Percentiles rank a stretch among this genome's conserved stretches.
phyloP scores from a whole-genome alignment of 164 flowering plant species.

The Stephania japonica region DNA sequence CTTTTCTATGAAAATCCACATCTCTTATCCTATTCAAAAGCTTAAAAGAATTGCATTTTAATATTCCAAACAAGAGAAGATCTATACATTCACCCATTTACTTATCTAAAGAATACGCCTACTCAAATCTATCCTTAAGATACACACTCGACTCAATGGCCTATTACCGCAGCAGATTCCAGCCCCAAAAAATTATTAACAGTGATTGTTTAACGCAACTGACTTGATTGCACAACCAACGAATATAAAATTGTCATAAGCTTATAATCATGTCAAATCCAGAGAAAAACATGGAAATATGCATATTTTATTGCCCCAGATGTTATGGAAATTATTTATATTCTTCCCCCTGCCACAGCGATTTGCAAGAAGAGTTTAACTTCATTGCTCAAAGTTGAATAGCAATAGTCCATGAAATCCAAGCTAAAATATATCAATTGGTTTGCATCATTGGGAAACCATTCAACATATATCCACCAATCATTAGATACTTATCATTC shows the following conservation, averaged over 20 bases:
- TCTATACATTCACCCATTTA: neutral
- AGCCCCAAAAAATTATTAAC: neutral
- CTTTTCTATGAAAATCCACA: neutral
- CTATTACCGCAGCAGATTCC: neutral
- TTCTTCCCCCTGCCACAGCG: neutral
- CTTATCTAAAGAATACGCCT: neutral
- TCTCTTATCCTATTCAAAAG: neutral
- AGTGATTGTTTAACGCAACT: neutral
- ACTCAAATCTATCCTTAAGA: neutral
- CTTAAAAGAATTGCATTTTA: neutral
- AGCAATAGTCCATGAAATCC: neutral
- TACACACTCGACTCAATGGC: neutral
- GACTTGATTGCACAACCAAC: neutral
- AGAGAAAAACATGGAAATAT: neutral
- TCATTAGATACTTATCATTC: neutral
- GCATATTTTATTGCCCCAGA: neutral
- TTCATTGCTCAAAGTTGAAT: neutral
- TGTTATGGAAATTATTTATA: neutral
- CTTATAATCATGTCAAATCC: neutral
- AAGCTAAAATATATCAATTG: neutral
- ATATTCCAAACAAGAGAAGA: neutral
- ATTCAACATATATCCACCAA: neutral
- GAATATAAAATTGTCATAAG: neutral
- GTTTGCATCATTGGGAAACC: neutral
- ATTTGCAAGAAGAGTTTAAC: neutral